Base-by-base conservation (phyloP, 345 rosid genomes). In the Pugionium cornutum region DNA sequence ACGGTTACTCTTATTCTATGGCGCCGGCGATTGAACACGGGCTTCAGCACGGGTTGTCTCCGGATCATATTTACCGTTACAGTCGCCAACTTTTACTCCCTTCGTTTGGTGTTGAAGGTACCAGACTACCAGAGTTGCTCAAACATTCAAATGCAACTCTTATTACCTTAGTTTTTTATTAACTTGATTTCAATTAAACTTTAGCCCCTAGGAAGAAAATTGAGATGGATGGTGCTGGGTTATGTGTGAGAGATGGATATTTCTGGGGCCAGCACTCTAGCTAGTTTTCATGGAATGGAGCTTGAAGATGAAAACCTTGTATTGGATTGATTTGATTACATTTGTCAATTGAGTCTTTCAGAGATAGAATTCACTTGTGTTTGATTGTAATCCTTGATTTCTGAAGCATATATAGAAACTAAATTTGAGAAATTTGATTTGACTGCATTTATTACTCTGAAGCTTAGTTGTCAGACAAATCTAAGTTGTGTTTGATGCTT, bases 81-180 rank as follows among this genome's bases (percentile, higher is more conserved):
- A 90, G 99, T 71, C 97, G 99, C 63, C 99, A 94, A 30, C 82
- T 90, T 67, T 59, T 94, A 69, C 95, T 94, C 18, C 97, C 97
- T 69, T 78, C 85, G 9, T 90, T 94, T 51, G 97, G 96, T 61
- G 84, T 94, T 69, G 69, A 85, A 86, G 97, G 99, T 92, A 47
- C 44, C 5, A 1, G 18, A 18, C 18, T 18, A 18, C 18, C 18
- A 18, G 18, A 18, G 58, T 30, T 43, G 35, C 48, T 56, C 44
- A 39, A 39, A 53, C 29, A 30, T 3, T 44, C 56, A 27, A 40
- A 33, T 49, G 26, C 37, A 70, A 34, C 48, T 28, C 37, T 39
- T 40, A 1, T 36, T 33, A 37, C 27, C 8, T 33, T 42, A 9
- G 52, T 8, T 41, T 56, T 9, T 25, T 25, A 29, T 6, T 55